A percentile compares a stretch with the other conserved stretches of the same genome.
Conservation (phyloP, 148 eudicot genomes). For the Fagopyrum tataricum region DNA sequence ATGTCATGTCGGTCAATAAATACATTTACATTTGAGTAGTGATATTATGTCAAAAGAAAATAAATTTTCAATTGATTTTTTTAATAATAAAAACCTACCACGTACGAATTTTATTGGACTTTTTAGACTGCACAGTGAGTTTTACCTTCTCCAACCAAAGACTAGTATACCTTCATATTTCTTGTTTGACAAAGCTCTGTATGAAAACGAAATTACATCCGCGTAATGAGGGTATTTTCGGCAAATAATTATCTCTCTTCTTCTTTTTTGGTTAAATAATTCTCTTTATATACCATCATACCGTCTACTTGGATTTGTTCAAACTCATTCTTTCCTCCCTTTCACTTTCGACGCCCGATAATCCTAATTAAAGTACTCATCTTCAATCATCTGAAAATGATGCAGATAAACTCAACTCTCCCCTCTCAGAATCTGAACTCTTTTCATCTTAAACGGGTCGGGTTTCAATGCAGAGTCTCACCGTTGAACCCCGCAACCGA, state of each 20-base stretch:
- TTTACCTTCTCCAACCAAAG: background rate
- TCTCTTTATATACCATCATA: background rate
- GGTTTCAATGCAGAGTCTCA: background rate
- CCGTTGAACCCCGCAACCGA: constrained; percentile 21
- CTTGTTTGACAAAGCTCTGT: constrained; percentile 9
- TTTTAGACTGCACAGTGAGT: background rate
- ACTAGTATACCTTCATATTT: too few relatives aligned
- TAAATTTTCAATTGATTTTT: too few relatives aligned
- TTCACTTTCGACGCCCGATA: background rate
- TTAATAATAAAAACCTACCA: background rate
- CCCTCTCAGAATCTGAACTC: constrained; percentile 1
- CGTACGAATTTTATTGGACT: background rate
- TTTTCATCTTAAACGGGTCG: constrained; percentile 2
- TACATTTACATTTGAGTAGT: background rate
- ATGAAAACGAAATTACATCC: background rate
- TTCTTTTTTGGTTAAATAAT: too few relatives aligned
- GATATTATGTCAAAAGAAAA: background rate
- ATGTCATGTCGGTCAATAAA: too few relatives aligned
- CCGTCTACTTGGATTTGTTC: background rate
- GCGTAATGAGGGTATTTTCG: constrained; percentile 1
- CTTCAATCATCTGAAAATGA: background rate
- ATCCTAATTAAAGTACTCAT: background rate
- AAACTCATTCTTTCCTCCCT: background rate
- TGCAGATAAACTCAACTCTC: background rate
- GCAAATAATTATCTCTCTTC: background rate